These are phyloP conservation scores for Zygosaccharomyces pseudobailii DNA, from an alignment of 1,139 yeast species.

Conservation along the genomic window DNA sequence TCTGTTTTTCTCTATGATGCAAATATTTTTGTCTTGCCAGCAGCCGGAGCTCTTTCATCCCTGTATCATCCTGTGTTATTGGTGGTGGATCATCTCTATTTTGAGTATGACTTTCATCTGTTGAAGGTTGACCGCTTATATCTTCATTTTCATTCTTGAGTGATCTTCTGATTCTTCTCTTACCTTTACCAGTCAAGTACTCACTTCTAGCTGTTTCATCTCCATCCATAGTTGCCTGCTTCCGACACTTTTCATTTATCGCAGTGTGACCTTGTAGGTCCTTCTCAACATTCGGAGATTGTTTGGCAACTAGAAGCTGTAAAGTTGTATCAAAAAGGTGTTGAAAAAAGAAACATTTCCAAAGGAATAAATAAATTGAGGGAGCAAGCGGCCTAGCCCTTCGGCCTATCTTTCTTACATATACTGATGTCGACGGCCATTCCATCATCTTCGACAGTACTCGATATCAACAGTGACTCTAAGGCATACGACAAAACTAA, in stretches of 20 bases:
- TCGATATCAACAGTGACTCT: not conserved
- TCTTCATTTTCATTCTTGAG: constrained; percentile 19
- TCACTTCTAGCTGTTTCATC: not conserved
- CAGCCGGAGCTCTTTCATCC: constrained; percentile 37
- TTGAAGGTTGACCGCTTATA: constrained; percentile 10
- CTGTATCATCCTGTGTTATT: constrained; percentile 14
- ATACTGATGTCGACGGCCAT: not conserved
- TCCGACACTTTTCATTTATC: too few species aligned
- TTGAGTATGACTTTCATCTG: constrained; percentile 14
- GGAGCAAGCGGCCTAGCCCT: not conserved
- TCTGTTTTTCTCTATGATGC: constrained; percentile 44
- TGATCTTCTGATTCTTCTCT: constrained; percentile 25
- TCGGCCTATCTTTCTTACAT: not conserved
- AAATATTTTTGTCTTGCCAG: constrained; percentile 48
- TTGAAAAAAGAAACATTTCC: not conserved
- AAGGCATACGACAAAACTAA: not conserved
- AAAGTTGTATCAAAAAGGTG: not conserved
- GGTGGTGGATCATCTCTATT: constrained; percentile 5
- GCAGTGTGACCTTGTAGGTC: not conserved
- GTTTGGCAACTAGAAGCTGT: not conserved
- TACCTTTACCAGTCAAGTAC: constrained; percentile 18
- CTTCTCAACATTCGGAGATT: not conserved
- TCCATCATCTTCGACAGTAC: not conserved
- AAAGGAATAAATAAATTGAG: not conserved
- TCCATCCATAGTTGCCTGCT: not conserved